Percentiles rank a stretch among this genome's conserved stretches.
These are phyloP conservation scores for Blastocystis sp. DNA, from an alignment of 352 stramenopile genomes.

Conservation along the genomic window DNA sequence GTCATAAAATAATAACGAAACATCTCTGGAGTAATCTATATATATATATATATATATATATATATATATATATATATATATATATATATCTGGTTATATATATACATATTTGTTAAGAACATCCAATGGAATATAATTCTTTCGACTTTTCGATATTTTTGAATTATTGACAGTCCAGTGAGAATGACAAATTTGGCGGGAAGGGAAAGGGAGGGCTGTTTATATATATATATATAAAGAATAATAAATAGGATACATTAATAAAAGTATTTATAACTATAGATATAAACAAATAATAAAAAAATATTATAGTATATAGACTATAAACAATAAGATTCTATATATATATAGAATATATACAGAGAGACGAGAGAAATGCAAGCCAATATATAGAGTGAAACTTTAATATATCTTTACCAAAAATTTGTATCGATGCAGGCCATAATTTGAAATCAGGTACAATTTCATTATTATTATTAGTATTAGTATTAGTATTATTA, in stretches of 20 bases:
- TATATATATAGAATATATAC: no score
- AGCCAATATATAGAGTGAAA: slow-evolving; percentile 98
- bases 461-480: no score
- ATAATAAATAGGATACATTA: slow-evolving; percentile 22
- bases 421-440: slow-evolving; percentile 49
- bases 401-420: slow-evolving; percentile 94
- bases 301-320: no score
- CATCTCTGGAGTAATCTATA: slow-evolving; percentile 56
- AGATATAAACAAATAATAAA: no score
- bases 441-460: neutral
- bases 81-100: slow-evolving; percentile 41
- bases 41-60: slow-evolving; percentile 41
- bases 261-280: slow-evolving; percentile 33
- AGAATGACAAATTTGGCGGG: slow-evolving; percentile 81
- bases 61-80: slow-evolving; percentile 53
- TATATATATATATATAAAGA: neutral
- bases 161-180: slow-evolving; percentile 91
- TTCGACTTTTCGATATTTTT: slow-evolving; percentile 97
- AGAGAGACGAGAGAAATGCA: slow-evolving; percentile 80
- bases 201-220: slow-evolving; percentile 68
- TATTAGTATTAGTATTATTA: no score
- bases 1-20: slow-evolving; percentile 68
- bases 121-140: slow-evolving; percentile 87
- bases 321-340: no score
- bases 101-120: slow-evolving; percentile 60